Evolutionary conservation across 257 asterid species (phyloP), one percentile per base, ranked within the genome.

Genomic region (Lycium barbarum): DNA sequence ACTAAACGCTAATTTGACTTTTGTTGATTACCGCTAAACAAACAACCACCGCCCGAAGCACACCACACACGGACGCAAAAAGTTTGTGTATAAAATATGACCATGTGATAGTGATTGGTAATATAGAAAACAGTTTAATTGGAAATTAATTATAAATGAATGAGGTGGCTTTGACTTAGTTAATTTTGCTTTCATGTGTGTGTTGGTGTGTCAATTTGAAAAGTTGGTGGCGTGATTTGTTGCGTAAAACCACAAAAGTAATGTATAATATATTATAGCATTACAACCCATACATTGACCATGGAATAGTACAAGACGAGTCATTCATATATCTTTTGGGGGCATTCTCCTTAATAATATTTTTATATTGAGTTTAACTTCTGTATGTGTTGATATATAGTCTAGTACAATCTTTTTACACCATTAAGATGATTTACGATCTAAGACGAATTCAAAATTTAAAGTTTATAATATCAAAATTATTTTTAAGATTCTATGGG

Each of bases 191-290:
- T 51, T 51, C 13, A 18, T 76, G 59, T 76, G n/a, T 76, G 12
- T 47, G 81, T 74, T 74, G 81, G 43, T 49, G 22, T 26, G 82
- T 76, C 82, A 76, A 49, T 20, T 49, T 74, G 20, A 51, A 49
- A 20, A 74, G 45, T 49, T 76, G 38, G 22, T 49, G 82, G 82
- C 82, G 63, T 76, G 63, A 76, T 76, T 76, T 54, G 26, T 51
- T 76, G 82, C 82, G 47, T 26, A 51, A 51, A 76, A 51, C 63
- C 45, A 8, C 51, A 22, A 76, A 54, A 54, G 17, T 54, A 12
- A 6, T 54, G 76, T 15, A 15, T 68, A 68, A 68, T 36, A 59
- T 59, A 17, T 17, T 57, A 59, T 59, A 59, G 13, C 2, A 33
- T 36, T 68, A 68, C 53, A 36, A 68, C 76, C 51, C 7, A 36